These are phyloP conservation scores for Fusarium devonianum DNA, from an alignment of 2,329 filamentous ascomycete species.

Conservation along the genomic window DNA sequence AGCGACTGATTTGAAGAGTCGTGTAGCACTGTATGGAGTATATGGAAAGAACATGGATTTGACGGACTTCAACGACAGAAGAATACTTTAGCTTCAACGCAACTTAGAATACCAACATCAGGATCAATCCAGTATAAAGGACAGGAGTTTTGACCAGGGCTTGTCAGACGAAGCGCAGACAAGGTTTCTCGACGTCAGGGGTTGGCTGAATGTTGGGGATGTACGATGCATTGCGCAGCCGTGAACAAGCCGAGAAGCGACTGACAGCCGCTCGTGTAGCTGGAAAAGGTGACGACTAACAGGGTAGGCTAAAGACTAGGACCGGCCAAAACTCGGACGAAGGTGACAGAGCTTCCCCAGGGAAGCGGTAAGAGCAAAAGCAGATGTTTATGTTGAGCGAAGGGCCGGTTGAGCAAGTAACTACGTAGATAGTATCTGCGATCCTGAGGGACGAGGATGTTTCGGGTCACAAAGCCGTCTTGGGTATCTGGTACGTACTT, in stretches of 20 bases:
- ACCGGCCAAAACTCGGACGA: constrained; percentile 5
- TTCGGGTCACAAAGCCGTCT: constrained; percentile 16
- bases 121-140: constrained; percentile 22
- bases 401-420: constrained; percentile 1
- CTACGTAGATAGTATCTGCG: too few relatives aligned
- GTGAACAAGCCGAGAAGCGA: constrained; percentile 9
- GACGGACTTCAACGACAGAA: constrained; percentile 28
- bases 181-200: constrained; percentile 29
- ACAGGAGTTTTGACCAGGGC: too few relatives aligned
- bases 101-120: constrained; percentile 32
- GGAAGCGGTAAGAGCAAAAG: constrained; percentile 5
- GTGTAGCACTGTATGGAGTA: constrained; percentile 36
- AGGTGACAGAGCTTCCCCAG: constrained; percentile 1
- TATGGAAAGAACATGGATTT: constrained; percentile 32
- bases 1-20: constrained; percentile 28
- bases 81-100: constrained; percentile 32
- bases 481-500: constrained; percentile 7
- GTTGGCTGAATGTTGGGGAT: constrained; percentile 35
- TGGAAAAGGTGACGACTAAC: too few relatives aligned
- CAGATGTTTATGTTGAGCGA: not conserved
- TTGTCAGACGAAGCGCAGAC: constrained; percentile 9
- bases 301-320: too few relatives aligned
- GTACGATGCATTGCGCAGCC: constrained; percentile 16
- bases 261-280: too few relatives aligned
- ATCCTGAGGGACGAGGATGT: constrained; percentile 7